Conservation (phyloP, 2,329 filamentous ascomycete genomes). For the Emergomyces africanus region DNA sequence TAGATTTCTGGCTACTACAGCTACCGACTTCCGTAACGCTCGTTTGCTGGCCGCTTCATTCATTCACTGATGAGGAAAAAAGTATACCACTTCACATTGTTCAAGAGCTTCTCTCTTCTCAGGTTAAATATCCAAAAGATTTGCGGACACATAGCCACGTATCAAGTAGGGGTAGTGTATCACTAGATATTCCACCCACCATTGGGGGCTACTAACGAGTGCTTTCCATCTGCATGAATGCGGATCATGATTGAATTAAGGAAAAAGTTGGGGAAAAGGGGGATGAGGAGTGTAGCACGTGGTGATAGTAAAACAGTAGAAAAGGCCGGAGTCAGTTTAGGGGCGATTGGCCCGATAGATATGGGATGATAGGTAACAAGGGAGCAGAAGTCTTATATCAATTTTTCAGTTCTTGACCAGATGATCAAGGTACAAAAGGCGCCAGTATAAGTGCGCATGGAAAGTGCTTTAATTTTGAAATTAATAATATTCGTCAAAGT, state of each 20-base stretch:
- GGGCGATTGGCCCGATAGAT: not conserved
- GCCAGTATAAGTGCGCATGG: no score
- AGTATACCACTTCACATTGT: not conserved
- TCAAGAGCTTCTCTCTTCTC: not conserved
- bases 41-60: not conserved
- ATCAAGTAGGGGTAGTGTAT: not conserved
- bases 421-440: no score
- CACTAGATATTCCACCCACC: not conserved
- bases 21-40: no score
- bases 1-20: no score
- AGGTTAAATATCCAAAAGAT: not conserved
- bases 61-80: not conserved
- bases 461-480: no score
- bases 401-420: no score
- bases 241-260: not conserved
- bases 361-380: not conserved
- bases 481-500: not conserved
- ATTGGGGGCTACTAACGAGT: not conserved
- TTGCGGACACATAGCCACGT: no score
- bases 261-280: not conserved
- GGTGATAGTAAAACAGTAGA: not conserved
- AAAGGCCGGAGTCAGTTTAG: no score
- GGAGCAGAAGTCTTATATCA: not conserved
- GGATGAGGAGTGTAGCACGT: no score
- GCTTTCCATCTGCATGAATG: no score